Base-by-base conservation (phyloP, 2,329 filamentous ascomycete species). In the Fusarium sp. region DNA sequence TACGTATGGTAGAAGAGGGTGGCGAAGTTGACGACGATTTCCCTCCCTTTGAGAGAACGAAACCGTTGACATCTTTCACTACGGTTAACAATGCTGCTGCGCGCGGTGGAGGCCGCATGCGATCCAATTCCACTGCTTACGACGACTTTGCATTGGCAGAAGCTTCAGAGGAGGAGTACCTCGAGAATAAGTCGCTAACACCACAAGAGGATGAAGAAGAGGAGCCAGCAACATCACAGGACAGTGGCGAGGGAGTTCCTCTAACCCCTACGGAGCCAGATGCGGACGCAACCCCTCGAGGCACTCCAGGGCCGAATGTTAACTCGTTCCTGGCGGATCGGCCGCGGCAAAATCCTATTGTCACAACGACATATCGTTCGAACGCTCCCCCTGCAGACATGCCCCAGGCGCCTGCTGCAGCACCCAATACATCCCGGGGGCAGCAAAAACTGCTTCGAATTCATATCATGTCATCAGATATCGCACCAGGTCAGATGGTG, bases 1-100 rank as follows among this genome's bases (percentile, higher is more conserved):
- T 97, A 60, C 88, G 93, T 42, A 94, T 97, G 90, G 92, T 95
- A 3, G 90, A 96, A 67, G 90, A 96, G 77, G 92, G 93, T 60
- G 93, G 92, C 52, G 93, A 96, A 76, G 90, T 95, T 2, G 93
- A 97, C 73, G 92, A 94, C 71, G 93, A 96, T 76, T 96, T 96
- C 71, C 92, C 93, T 35, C 90, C 93, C 0, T 85, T 96, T 42
- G 91, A 92, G 63, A 87, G 93, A 38, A 93, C 89, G 26, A 92
- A 92, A 75, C 87, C 90, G 4, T 85, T 96, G n/a, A 89, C 88
- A 9, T 90, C 93, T 23, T 96, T 95, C 75, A 93, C 93, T 40
- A 94, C 92, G 10, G 92, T 92, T 67, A 95, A 95, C 78, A 94
- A 93, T 77, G 92, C 91, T 60, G 93, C 93, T 75, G 92, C 92